Evolutionary conservation across 768 basidiomycete genomes (phyloP).

Genomic region (Calocybe cyanea): DNA sequence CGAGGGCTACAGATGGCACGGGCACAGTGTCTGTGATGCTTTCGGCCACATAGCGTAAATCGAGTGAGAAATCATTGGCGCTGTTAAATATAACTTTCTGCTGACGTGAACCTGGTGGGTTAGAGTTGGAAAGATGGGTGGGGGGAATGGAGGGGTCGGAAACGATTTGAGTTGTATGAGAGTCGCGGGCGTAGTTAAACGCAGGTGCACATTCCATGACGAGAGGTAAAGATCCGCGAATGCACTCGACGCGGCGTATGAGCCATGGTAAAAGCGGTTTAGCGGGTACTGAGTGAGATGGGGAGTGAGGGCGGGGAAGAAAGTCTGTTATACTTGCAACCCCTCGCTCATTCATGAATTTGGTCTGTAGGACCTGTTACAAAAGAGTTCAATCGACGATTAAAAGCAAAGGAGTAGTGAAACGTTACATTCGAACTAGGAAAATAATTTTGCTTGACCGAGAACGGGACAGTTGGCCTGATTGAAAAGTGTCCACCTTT

Average conservation of each 20-base stretch:
- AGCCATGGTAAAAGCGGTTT: conserved; percentile 82
- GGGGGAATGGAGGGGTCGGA: conserved; percentile 34
- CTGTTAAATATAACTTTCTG: conserved; percentile 56
- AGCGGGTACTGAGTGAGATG: conserved; percentile 28
- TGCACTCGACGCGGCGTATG: conserved; percentile 79
- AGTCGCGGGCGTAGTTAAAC: conserved; percentile 87
- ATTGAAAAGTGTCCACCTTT: conserved; percentile 94
- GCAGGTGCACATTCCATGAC: conserved; percentile 91
- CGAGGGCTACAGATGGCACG: conserved; percentile 51
- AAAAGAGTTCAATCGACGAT: conserved; percentile 1
- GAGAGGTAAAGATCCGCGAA: conserved; percentile 79
- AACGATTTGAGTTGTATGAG: conserved; percentile 62
- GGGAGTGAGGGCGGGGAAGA: conserved; percentile 59
- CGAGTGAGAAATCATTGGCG: conserved; percentile 57
- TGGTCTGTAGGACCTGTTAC: conserved; percentile 75
- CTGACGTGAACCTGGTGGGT: conserved; percentile 17
- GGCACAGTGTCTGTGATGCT: conserved; percentile 35
- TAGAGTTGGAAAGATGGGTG: neutral
- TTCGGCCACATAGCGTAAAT: conserved; percentile 73
- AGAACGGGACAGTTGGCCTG: conserved; percentile 64
- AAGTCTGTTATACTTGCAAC: conserved; percentile 86
- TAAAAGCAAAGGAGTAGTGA: neutral
- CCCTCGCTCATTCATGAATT: conserved; percentile 87
- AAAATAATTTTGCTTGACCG: conserved; percentile 79
- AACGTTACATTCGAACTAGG: conserved; percentile 69